Conservation (phyloP, 2,329 filamentous ascomycete species). For the Verticillium klebahnii region DNA sequence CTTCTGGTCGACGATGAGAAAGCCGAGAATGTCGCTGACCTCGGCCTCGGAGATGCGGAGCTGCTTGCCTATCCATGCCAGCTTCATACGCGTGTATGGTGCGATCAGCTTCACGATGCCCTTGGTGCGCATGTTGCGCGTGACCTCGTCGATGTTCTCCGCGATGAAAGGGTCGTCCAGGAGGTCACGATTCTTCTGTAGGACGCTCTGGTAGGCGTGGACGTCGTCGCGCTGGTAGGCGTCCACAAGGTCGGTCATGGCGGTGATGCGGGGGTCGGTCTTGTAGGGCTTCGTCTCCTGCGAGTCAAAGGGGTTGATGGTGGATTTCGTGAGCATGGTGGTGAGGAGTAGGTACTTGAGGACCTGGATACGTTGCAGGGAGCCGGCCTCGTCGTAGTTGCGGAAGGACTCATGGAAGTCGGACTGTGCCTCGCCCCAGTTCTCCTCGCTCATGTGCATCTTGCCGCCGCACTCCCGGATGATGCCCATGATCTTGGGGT, state of each 20-base stretch:
- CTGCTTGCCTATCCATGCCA: conserved; percentile 81
- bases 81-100: conserved; percentile 88
- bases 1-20: conserved; percentile 85
- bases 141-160: conserved; percentile 98
- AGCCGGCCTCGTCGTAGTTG: conserved; percentile 97
- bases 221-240: conserved; percentile 96
- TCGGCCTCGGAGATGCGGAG: conserved; percentile 82
- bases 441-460: conserved; percentile 99
- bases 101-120: conserved; percentile 89
- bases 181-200: conserved; percentile 84
- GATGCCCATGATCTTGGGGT: conserved; percentile 98
- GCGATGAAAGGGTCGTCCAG: conserved; percentile 92
- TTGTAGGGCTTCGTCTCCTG: conserved; percentile 99
- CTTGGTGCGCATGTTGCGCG: conserved; percentile 96
- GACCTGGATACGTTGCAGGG: conserved; percentile 92
- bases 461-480: conserved; percentile 98
- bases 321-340: conserved; percentile 97
- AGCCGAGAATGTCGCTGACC: conserved; percentile 93
- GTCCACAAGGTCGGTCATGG: conserved; percentile 96
- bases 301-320: conserved; percentile 98
- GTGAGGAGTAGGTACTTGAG: conserved; percentile 94
- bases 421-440: conserved; percentile 94
- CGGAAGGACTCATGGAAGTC: conserved; percentile 99
- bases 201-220: conserved; percentile 80
- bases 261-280: conserved; percentile 88